Evolutionary conservation across 257 asterid species (phyloP).

Genomic region (Solanum habrochaites): DNA sequence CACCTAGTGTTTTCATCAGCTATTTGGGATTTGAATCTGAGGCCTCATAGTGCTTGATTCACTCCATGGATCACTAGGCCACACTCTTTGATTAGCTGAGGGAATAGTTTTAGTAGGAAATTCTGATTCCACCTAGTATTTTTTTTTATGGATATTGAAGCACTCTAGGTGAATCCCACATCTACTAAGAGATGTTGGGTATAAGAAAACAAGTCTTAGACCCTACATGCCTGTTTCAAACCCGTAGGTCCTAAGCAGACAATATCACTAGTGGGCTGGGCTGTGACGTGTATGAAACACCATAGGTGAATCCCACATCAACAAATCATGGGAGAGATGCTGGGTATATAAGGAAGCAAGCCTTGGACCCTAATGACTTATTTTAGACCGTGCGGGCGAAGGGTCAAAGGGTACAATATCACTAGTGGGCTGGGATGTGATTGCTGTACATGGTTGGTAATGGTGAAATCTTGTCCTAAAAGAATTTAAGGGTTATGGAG

Average conservation of each 20-base stretch:
- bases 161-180: not conserved
- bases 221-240: not conserved
- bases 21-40: not conserved
- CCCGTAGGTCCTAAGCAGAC: not conserved
- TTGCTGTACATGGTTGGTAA: not conserved
- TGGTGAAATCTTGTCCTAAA: not conserved
- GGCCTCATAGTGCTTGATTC: not conserved
- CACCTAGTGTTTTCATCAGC: not conserved
- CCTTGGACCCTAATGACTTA: not conserved
- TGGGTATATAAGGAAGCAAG: not conserved
- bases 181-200: not conserved
- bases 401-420: not conserved
- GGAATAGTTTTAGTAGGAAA: not conserved
- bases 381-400: not conserved
- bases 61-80: not conserved
- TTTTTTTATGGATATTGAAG: not conserved
- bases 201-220: too few relatives aligned
- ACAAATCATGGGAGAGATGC: not conserved
- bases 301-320: not conserved
- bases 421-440: not conserved
- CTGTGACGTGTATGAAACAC: not conserved
- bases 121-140: not conserved
- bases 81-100: not conserved
- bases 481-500: not conserved
- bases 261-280: not conserved